A percentile compares a stretch with the other conserved stretches of the same genome.
phyloP scores from a whole-genome alignment of 2,329 filamentous ascomycete species.

The Dothistroma septosporum region DNA sequence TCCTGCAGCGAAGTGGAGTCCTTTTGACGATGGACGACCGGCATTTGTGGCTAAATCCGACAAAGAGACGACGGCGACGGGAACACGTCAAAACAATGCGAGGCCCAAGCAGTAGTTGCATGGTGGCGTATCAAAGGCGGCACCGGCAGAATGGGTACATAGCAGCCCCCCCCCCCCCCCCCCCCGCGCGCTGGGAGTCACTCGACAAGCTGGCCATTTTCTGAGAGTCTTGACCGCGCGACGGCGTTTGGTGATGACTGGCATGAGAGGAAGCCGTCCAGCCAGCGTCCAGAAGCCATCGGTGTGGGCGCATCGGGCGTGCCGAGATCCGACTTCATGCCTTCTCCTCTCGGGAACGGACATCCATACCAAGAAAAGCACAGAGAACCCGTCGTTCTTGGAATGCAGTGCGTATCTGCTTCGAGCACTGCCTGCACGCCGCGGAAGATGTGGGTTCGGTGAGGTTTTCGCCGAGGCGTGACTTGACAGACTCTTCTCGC shows the following conservation, averaged over 20 bases:
- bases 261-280: no score
- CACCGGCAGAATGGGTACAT: neutral
- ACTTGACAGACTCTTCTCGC: neutral
- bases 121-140: neutral
- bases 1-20: conserved; percentile 4
- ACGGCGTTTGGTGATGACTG: neutral
- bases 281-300: neutral
- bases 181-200: no score
- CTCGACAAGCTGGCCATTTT: neutral
- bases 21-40: neutral
- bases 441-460: neutral
- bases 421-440: neutral
- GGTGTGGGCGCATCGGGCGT: conserved; percentile 1
- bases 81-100: neutral
- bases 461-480: neutral
- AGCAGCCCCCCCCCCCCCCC: neutral
- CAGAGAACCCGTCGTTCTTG: no score
- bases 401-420: no score
- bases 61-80: neutral
- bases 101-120: neutral
- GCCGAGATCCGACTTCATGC: neutral
- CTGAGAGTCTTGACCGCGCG: neutral
- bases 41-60: conserved; percentile 4
- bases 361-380: no score
- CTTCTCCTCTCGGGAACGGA: neutral